Evolutionary conservation across 1,284 basidiomycete species (phyloP), one percentile per base, ranked within the genome.

Genomic region (Leccinum huronense): DNA sequence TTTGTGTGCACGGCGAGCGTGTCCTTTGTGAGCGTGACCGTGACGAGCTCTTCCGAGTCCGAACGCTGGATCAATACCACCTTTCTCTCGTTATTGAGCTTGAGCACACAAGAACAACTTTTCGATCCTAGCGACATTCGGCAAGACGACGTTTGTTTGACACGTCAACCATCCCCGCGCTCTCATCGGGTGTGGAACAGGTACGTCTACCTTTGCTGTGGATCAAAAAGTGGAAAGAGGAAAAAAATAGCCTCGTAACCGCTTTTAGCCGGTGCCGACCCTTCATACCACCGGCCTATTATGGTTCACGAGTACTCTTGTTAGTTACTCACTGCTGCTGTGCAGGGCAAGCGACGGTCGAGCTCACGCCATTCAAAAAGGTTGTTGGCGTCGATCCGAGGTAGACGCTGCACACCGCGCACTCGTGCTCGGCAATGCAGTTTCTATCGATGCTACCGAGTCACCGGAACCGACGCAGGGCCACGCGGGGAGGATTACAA

Each of bases 171-270:
- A 91, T 71, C 89, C 90, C 4, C 75, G 78, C 11, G 79, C 82
- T 42, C 80, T 91, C 6, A 74, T 95, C 1, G 93, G 93, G 2
- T 95, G 93, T 76, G 93, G 93, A 36, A 93, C 92, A 6, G 92
- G 91, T 87, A 70, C 7, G 78, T 83, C 27, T 5, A 51, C 9
- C 48, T 8, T 19, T 54, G 14, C 23, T 45, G 5, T 42, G 9
- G 59, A 19, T 7, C 58, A 14, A 16, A 33, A 27, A 3, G 23
- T 31, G 38, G 30, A 7, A 27, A 33, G 30, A 13, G 16, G 51
- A 5, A 31, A 34, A 31, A n/a, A n/a, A n/a, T 8, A 2, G n/a
- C n/a, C 42, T 19, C 42, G 14, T 16, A 14, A 40, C 23, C 6
- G 48, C 48, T 51, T 51, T 51, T 51, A 19, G 19, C 10, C 48